Evolutionary conservation across 2,329 filamentous ascomycete genomes (phyloP).

Genomic region (Pyrenochaeta sp.): DNA sequence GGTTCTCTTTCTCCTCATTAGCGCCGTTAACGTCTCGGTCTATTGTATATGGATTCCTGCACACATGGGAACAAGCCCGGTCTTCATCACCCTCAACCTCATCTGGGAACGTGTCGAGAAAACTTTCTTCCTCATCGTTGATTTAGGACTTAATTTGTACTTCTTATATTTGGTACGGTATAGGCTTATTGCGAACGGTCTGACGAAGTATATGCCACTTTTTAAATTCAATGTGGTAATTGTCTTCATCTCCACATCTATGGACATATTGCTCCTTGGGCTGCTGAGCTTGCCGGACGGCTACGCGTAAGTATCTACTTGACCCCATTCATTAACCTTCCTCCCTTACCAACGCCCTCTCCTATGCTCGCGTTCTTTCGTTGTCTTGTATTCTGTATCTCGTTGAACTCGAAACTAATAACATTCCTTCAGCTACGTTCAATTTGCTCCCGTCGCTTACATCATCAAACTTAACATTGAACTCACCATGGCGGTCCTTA

Average conservation of each 20-base stretch:
- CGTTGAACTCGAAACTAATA: too few relatives aligned
- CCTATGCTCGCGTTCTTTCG: background rate
- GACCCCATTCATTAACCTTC: background rate
- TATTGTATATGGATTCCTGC: constrained; percentile 61
- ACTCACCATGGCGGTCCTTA: too few relatives aligned
- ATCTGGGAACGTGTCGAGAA: constrained; percentile 62
- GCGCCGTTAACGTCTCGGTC: constrained; percentile 58
- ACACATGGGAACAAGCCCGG: constrained; percentile 52
- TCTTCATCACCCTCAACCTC: constrained; percentile 54
- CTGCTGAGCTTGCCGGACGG: constrained; percentile 37
- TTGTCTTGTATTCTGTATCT: too few relatives aligned
- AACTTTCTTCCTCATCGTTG: constrained; percentile 57
- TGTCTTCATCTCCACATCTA: constrained; percentile 40
- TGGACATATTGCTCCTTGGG: constrained; percentile 45
- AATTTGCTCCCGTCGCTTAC: too few relatives aligned
- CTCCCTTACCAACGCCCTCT: background rate
- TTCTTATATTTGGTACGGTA: constrained; percentile 52
- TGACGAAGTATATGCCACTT: constrained; percentile 45
- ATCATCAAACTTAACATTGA: too few relatives aligned
- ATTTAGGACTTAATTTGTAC: constrained; percentile 58
- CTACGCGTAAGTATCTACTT: constrained; percentile 28
- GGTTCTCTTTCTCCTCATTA: constrained; percentile 51
- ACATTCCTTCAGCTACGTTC: too few relatives aligned
- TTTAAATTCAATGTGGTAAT: constrained; percentile 45
- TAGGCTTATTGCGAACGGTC: constrained; percentile 39